These are phyloP conservation scores for Vitis hybrid DNA, from an alignment of 177 flowering plant genomes.

Conservation along the genomic window DNA sequence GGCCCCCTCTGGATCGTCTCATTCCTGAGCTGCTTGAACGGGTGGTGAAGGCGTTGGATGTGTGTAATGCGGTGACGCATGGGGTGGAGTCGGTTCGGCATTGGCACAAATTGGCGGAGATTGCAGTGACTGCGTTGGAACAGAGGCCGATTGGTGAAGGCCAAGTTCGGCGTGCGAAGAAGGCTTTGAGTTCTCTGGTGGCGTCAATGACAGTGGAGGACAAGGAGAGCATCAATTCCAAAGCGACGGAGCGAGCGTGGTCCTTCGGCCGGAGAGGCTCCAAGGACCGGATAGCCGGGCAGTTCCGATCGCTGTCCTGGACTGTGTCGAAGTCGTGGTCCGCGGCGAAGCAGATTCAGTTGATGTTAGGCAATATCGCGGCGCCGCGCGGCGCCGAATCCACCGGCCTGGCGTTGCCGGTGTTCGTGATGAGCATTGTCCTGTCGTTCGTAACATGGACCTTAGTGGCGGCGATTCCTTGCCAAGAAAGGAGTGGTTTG, in stretches of 20 bases:
- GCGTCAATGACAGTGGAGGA: conserved; percentile 44
- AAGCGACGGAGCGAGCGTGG: conserved; percentile 55
- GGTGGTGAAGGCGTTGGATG: conserved; percentile 65
- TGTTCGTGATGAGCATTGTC: conserved; percentile 63
- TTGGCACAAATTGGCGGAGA: conserved; percentile 56
- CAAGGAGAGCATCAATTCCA: conserved; percentile 31
- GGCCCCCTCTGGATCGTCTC: conserved; percentile 68
- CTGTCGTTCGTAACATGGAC: conserved; percentile 75
- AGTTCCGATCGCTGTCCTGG: conserved; percentile 48
- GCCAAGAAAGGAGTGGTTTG: conserved; percentile 73
- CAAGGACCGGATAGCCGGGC: conserved; percentile 28
- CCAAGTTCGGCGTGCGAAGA: conserved; percentile 59
- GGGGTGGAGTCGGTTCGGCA: conserved; percentile 62
- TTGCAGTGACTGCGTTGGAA: conserved; percentile 52
- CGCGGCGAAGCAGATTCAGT: conserved; percentile 74
- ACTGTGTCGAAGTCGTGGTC: conserved; percentile 67
- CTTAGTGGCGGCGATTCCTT: conserved; percentile 68
- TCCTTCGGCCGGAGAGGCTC: conserved; percentile 57
- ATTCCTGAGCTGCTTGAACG: conserved; percentile 73
- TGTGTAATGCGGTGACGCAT: conserved; percentile 61
- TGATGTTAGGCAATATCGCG: conserved; percentile 59
- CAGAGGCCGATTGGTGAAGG: conserved; percentile 65
- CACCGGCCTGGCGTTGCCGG: conserved; percentile 43
- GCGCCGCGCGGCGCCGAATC: conserved; percentile 66
- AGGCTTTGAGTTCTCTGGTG: conserved; percentile 44